A percentile compares a stretch with the other conserved stretches of the same genome.
Conservation (phyloP, 345 rosid species). For the Balakata baccata region DNA sequence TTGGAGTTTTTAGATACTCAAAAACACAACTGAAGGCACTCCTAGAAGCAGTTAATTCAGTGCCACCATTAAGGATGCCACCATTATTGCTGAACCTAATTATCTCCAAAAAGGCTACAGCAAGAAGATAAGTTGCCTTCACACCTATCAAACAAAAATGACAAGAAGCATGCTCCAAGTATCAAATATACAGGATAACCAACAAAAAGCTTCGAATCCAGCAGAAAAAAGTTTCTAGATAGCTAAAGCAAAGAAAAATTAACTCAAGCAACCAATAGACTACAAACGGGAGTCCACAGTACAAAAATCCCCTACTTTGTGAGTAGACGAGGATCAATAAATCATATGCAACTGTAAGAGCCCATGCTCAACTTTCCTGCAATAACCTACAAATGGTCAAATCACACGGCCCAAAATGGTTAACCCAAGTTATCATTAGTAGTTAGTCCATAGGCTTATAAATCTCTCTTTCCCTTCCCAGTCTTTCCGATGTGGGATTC, state of each 20-base stretch:
- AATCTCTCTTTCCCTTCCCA: too few species aligned
- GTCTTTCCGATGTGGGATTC: too few species aligned
- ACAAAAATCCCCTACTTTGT: not conserved
- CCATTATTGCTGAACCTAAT: constrained; percentile 97
- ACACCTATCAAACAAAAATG: constrained; percentile 56
- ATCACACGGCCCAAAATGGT: too few species aligned
- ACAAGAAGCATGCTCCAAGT: constrained; percentile 14
- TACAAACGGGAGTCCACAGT: not conserved
- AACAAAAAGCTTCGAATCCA: constrained; percentile 3
- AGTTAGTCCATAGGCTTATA: too few species aligned
- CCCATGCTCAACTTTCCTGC: too few species aligned
- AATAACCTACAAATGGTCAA: too few species aligned
- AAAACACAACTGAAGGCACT: constrained; percentile 98
- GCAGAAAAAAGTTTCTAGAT: not conserved
- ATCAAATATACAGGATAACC: not conserved
- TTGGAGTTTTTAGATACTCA: constrained; percentile 93
- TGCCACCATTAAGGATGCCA: constrained; percentile 85
- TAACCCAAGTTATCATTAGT: too few species aligned
- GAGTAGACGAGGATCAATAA: not conserved
- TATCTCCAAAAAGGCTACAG: constrained; percentile 92
- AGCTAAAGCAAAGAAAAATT: not conserved
- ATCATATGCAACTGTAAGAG: not conserved
- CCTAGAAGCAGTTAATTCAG: constrained; percentile 61
- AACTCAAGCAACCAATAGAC: constrained; percentile 5
- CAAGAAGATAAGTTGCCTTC: constrained; percentile 98